Evolutionary conservation across 306 rosid genomes (phyloP), one percentile per base, ranked within the genome.

Genomic region (Fagus crenata): DNA sequence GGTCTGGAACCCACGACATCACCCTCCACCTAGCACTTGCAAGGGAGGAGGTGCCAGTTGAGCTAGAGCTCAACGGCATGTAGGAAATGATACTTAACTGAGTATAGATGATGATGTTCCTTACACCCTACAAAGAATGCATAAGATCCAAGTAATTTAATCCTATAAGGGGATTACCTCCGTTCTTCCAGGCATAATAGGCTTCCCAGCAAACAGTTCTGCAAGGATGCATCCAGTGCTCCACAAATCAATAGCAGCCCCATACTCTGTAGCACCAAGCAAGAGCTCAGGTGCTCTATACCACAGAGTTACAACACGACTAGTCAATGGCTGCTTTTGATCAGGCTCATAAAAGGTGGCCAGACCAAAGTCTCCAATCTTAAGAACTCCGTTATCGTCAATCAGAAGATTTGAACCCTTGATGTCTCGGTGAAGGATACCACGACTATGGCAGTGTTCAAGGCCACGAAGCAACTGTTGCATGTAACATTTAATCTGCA

Each of bases 131-230:
- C 2, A 3, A 39, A 39, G 71, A 15, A 22, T 53, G 49, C 40
- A 35, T n/a, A 22, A 35, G 11, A 61, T 12, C 15, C 13, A 71
- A 2, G 12, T 5, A 9, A 67, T 22, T 43, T 15, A 68, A 61
- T 69, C 81, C 53, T 35, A 49, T 46, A 40, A 67, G 55, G 75
- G 71, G 72, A 41, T 49, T 83, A 90, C 99, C 97, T 95, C 99
- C 11, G 99, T 95, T 84, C 97, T 88, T 82, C 97, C 97, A 0
- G 99, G 96, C 99, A 95, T 90, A 74, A 92, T 95, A 40, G 97
- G 99, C 73, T 92, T 95, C 49, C 97, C 97, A 11, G 81, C 81
- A 40, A 83, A 80, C 87, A 95, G 42, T 81, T 95, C 99, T 0
- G 99, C 97, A 72, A 90, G 86, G 74, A 95, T 95, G 80, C 99